Percentiles rank a stretch among this genome's conserved stretches.
Conservation (phyloP, 2,329 filamentous ascomycete genomes). For the Chaetomium strumarium region DNA sequence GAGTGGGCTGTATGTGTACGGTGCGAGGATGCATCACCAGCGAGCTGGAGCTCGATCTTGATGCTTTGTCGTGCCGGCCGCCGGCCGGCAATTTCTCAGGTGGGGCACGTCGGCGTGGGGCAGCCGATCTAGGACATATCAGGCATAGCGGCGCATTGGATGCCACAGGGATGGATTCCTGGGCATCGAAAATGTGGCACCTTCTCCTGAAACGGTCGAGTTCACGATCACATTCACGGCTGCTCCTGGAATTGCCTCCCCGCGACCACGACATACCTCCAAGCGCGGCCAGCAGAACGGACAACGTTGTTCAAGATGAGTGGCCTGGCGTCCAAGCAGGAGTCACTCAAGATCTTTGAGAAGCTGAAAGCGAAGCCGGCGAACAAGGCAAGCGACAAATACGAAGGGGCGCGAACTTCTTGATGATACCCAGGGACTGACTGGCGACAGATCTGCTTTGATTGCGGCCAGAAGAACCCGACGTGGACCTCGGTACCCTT, state of each 20-base stretch:
- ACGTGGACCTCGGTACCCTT: constrained; percentile 98
- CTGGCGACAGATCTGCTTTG: constrained; percentile 77
- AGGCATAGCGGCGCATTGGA: constrained; percentile 34
- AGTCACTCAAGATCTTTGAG: constrained; percentile 96
- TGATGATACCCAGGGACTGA: constrained; percentile 18
- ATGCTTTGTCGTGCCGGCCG: too few species aligned
- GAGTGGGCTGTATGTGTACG: too few species aligned
- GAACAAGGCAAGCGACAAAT: constrained; percentile 66
- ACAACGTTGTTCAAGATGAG: constrained; percentile 45
- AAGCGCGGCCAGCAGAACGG: background rate
- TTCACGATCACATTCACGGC: constrained; percentile 10
- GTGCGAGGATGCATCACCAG: background rate
- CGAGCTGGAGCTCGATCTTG: constrained; percentile 1
- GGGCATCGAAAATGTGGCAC: constrained; percentile 28
- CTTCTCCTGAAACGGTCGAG: constrained; percentile 30
- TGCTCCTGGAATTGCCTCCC: background rate
- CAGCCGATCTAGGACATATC: constrained; percentile 23
- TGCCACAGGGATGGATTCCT: constrained; percentile 26
- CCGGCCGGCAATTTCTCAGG: constrained; percentile 16
- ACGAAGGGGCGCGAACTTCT: background rate
- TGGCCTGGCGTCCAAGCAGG: constrained; percentile 76
- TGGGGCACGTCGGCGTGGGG: constrained; percentile 31
- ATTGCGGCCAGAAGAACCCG: constrained; percentile 94
- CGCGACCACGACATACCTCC: background rate
- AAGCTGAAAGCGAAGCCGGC: constrained; percentile 91